Evolutionary conservation across 768 basidiomycete species (phyloP).

Genomic region (Boletus reticuloceps): DNA sequence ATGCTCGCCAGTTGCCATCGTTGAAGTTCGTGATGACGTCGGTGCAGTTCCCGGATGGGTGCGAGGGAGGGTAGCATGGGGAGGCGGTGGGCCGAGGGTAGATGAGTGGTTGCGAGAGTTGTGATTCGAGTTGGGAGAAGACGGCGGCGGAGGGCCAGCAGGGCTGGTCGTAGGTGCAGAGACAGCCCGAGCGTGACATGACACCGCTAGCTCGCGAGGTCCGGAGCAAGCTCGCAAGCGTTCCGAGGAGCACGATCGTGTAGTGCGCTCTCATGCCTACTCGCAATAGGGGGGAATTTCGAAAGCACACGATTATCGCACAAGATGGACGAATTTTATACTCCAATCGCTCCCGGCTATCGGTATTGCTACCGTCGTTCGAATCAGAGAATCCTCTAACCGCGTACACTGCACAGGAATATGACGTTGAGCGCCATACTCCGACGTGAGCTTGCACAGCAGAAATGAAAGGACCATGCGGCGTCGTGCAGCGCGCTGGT

Average conservation of each 20-base stretch:
- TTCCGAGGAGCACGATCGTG: not conserved
- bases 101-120: conserved; percentile 45
- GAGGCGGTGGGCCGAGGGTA: conserved; percentile 39
- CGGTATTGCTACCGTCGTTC: not conserved
- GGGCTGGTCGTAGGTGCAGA: conserved; percentile 35
- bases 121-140: conserved; percentile 32
- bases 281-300: too few relatives aligned
- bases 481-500: not conserved
- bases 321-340: not conserved
- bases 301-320: not conserved
- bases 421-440: too few relatives aligned
- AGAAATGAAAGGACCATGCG: too few relatives aligned
- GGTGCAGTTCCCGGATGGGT: conserved; percentile 39
- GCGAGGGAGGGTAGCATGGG: conserved; percentile 38
- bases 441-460: too few relatives aligned
- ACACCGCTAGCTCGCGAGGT: not conserved
- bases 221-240: not conserved
- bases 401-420: too few relatives aligned
- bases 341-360: too few relatives aligned
- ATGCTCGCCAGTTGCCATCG: conserved; percentile 41
- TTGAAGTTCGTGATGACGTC: conserved; percentile 25
- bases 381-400: too few relatives aligned
- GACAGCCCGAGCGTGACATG: conserved; percentile 20
- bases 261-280: not conserved
- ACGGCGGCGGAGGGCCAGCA: conserved; percentile 43